phyloP scores from a whole-genome alignment of 805 yeast species.

The Candida nonsorbophila region DNA sequence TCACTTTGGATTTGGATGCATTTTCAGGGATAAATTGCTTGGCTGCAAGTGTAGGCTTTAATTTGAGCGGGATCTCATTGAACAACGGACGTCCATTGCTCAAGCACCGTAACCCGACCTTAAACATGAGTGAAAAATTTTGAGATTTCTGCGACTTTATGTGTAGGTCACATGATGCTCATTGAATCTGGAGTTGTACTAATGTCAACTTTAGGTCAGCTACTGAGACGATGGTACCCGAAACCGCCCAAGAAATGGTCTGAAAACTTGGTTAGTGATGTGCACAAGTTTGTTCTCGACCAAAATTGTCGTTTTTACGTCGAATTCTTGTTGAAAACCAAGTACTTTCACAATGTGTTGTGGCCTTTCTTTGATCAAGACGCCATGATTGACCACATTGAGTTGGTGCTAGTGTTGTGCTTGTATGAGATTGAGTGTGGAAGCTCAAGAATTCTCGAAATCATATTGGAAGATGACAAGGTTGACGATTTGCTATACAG shows the following conservation, averaged over 20 bases:
- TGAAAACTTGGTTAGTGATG: too few relatives aligned
- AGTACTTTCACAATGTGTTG: conserved; percentile 16
- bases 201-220: too few relatives aligned
- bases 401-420: conserved; percentile 21
- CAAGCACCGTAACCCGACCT: too few relatives aligned
- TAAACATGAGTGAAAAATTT: too few relatives aligned
- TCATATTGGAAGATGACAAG: conserved; percentile 12
- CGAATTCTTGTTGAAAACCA: conserved; percentile 8
- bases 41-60: conserved; percentile 25
- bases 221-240: too few relatives aligned
- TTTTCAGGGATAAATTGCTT: conserved; percentile 28
- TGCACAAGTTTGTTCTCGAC: background rate
- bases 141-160: too few relatives aligned
- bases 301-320: background rate
- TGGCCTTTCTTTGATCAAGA: conserved; percentile 40
- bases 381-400: conserved; percentile 34
- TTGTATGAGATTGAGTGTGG: conserved; percentile 8
- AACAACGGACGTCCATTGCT: background rate
- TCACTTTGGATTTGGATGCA: conserved; percentile 27
- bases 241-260: too few relatives aligned
- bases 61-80: conserved; percentile 1
- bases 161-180: too few relatives aligned
- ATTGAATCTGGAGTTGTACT: too few relatives aligned
- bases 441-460: conserved; percentile 6
- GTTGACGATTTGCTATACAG: too few relatives aligned